These are phyloP conservation scores for Casuarina equisetifolia DNA, from an alignment of 306 rosid genomes.

Conservation along the genomic window DNA sequence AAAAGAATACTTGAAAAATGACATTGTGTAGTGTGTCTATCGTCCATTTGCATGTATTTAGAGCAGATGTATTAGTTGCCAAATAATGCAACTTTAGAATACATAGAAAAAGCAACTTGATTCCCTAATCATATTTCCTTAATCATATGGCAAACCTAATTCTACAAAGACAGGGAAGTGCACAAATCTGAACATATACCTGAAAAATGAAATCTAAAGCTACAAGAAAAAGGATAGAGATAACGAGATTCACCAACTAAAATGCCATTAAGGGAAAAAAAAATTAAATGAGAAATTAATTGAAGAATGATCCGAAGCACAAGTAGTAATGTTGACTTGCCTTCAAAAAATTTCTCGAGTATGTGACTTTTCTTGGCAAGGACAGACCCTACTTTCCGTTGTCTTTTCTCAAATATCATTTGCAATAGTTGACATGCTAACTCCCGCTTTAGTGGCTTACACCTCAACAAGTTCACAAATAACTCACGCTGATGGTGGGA, in stretches of 20 bases:
- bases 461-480: slow-evolving; percentile 49
- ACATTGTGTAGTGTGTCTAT: slow-evolving; percentile 6
- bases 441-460: slow-evolving; percentile 34
- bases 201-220: not conserved
- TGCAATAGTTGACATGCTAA: slow-evolving; percentile 73
- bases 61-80: not conserved
- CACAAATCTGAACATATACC: not conserved
- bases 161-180: not conserved
- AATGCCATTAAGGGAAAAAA: not conserved
- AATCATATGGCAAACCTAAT: not conserved
- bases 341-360: slow-evolving; percentile 59
- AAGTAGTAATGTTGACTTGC: slow-evolving; percentile 30
- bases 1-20: slow-evolving; percentile 9
- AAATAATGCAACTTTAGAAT: not conserved
- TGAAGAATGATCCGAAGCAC: not conserved
- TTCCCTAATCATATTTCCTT: not conserved
- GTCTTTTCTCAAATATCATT: slow-evolving; percentile 60
- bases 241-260: slow-evolving; percentile 1
- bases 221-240: not conserved
- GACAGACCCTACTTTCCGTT: slow-evolving; percentile 55
- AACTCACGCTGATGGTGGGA: slow-evolving; percentile 48
- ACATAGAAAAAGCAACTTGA: not conserved
- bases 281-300: slow-evolving; percentile 5
- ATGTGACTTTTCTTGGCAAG: slow-evolving; percentile 48
- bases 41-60: not conserved